These are phyloP conservation scores for Homolaphlyctis polyrhiza DNA, from an alignment of 371 early-diverging fungal species.

Conservation along the genomic window DNA sequence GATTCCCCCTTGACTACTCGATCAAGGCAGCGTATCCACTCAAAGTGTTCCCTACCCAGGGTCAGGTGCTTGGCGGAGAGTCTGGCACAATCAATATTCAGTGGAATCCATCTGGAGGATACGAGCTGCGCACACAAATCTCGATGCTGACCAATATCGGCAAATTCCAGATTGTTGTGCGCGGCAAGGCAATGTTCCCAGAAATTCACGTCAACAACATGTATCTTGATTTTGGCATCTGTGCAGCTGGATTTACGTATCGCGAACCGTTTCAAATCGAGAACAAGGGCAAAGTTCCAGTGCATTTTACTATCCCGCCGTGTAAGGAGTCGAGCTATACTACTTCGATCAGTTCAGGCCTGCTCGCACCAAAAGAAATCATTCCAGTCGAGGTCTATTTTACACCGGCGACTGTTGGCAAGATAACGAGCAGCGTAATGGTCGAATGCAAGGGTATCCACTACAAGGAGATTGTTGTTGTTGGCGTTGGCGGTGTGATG, in stretches of 20 bases:
- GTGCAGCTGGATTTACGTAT: constrained; percentile 41
- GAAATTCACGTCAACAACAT: constrained; percentile 42
- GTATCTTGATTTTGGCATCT: constrained; percentile 51
- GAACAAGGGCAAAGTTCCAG: constrained; percentile 52
- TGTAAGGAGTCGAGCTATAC: constrained; percentile 35
- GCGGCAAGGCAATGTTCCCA: constrained; percentile 51
- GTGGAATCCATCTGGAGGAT: constrained; percentile 54
- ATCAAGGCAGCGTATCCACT: constrained; percentile 47
- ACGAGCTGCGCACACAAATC: constrained; percentile 50
- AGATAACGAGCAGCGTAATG: constrained; percentile 38
- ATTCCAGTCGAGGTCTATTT: constrained; percentile 36
- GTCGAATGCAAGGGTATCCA: constrained; percentile 54
- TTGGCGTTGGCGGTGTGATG: constrained; percentile 48
- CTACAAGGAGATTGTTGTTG: constrained; percentile 52
- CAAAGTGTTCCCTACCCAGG: constrained; percentile 34
- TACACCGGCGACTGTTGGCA: constrained; percentile 33
- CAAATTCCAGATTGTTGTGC: constrained; percentile 36
- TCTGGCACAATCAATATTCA: constrained; percentile 25
- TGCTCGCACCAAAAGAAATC: constrained; percentile 36
- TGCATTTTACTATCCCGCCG: constrained; percentile 44
- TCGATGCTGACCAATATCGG: constrained; percentile 49
- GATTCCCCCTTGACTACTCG: constrained; percentile 38
- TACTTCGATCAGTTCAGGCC: constrained; percentile 24
- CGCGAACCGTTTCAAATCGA: constrained; percentile 31
- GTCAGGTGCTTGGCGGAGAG: constrained; percentile 35